These are phyloP conservation scores for Paecilomyces formosus DNA, from an alignment of 2,329 filamentous ascomycete species.

Conservation along the genomic window DNA sequence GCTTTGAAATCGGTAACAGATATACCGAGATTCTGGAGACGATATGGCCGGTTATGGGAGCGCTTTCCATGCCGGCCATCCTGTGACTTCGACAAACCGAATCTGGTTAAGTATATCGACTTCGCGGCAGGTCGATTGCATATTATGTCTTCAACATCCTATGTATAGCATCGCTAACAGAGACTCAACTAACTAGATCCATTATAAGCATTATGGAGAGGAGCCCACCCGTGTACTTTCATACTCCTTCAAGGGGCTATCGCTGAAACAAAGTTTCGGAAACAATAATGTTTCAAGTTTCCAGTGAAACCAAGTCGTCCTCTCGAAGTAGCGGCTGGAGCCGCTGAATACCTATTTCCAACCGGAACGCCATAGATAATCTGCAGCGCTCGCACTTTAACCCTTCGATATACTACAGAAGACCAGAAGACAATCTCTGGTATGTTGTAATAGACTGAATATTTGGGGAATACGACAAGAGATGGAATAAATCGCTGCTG, in stretches of 20 bases:
- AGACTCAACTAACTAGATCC: neutral
- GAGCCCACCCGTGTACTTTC: neutral
- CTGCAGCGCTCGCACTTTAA: neutral
- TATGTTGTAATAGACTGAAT: neutral
- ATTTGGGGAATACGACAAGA: neutral
- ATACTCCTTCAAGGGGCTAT: neutral
- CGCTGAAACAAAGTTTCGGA: neutral
- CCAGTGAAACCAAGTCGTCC: neutral
- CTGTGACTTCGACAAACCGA: neutral
- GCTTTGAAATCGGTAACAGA: neutral
- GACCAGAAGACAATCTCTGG: neutral
- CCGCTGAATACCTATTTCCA: neutral
- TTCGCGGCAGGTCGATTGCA: neutral
- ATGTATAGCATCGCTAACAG: neutral
- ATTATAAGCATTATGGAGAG: neutral
- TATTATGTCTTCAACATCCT: neutral
- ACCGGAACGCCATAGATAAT: neutral
- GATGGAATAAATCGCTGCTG: neutral
- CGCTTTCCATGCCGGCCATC: neutral
- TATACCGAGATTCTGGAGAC: conserved; percentile 1
- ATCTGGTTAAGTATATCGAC: neutral
- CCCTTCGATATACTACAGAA: neutral
- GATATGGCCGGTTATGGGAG: neutral
- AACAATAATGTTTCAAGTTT: neutral
- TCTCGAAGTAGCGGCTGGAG: neutral